Evolutionary conservation across 2,329 filamentous ascomycete species (phyloP).

Genomic region (Aspergillus terreus): DNA sequence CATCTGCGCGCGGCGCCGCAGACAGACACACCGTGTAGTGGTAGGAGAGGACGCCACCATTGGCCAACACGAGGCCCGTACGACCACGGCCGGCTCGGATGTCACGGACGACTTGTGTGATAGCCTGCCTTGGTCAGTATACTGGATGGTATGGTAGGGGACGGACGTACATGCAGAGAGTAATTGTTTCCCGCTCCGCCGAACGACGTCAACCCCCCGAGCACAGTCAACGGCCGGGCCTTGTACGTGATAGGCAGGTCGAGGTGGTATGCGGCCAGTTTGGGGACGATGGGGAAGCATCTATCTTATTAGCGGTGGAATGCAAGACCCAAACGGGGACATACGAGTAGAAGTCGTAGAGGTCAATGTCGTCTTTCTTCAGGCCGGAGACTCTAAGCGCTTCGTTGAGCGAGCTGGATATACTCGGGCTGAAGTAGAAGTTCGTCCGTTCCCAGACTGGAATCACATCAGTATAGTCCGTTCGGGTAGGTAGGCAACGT

Average conservation of each 20-base stretch:
- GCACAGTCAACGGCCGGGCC: slow-evolving; percentile 55
- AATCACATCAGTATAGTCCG: neutral
- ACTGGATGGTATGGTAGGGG: too few species aligned
- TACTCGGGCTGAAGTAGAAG: slow-evolving; percentile 56
- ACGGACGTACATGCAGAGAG: slow-evolving; percentile 56
- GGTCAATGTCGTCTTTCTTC: slow-evolving; percentile 51
- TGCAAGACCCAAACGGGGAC: slow-evolving; percentile 1
- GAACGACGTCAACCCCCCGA: slow-evolving; percentile 65
- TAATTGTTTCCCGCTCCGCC: slow-evolving; percentile 70
- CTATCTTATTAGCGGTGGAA: slow-evolving; percentile 29
- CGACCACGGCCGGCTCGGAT: slow-evolving; percentile 46
- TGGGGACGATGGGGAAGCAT: slow-evolving; percentile 68
- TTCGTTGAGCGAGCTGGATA: slow-evolving; percentile 56
- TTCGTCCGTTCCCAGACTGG: slow-evolving; percentile 61
- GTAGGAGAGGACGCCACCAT: slow-evolving; percentile 63
- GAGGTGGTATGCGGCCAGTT: slow-evolving; percentile 60
- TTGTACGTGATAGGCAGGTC: slow-evolving; percentile 46
- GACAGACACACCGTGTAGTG: slow-evolving; percentile 62
- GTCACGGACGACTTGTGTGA: slow-evolving; percentile 55
- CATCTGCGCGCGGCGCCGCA: slow-evolving; percentile 36
- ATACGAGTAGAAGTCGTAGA: slow-evolving; percentile 62
- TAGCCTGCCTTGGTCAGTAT: slow-evolving; percentile 30
- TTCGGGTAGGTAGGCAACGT: slow-evolving; percentile 14
- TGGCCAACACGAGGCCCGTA: slow-evolving; percentile 60
- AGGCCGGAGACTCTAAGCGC: slow-evolving; percentile 49